These are phyloP conservation scores for Warburgia ugandensis DNA, from an alignment of 164 flowering plant species.

Conservation along the genomic window DNA sequence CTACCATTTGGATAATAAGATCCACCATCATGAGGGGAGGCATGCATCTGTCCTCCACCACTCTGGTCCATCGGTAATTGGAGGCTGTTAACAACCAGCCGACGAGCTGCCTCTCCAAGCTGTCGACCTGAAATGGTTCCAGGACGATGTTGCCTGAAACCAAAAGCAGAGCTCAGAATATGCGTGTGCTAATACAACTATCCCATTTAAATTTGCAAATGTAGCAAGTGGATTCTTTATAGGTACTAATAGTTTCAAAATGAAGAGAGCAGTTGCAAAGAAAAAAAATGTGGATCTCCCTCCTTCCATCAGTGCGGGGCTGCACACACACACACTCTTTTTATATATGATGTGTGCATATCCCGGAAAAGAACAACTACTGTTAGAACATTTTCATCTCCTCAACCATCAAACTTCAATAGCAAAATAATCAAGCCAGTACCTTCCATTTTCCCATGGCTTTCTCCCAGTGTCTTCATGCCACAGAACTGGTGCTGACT, in stretches of 20 bases:
- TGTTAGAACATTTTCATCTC: background rate
- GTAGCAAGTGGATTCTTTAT: background rate
- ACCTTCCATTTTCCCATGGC: conserved; percentile 47
- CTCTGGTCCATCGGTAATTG: conserved; percentile 31
- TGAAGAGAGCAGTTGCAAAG: background rate
- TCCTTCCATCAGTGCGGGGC: background rate
- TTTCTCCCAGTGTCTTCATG: conserved; percentile 81
- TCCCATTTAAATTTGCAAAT: too few relatives aligned
- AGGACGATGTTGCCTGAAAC: conserved; percentile 42
- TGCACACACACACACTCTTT: too few relatives aligned
- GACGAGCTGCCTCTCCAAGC: conserved; percentile 84
- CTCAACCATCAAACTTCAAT: background rate
- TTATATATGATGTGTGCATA: too few relatives aligned
- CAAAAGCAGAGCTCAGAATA: background rate
- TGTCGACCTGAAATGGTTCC: conserved; percentile 61
- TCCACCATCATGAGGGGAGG: conserved; percentile 20
- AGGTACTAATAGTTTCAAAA: background rate
- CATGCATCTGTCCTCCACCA: conserved; percentile 23
- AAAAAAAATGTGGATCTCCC: background rate
- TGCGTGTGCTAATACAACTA: background rate
- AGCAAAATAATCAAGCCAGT: background rate
- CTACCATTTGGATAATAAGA: conserved; percentile 19
- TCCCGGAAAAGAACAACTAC: background rate
- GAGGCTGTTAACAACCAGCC: conserved; percentile 73
- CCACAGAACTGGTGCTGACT: conserved; percentile 82